A percentile compares a stretch with the other conserved stretches of the same genome.
phyloP scores from a whole-genome alignment of 2,329 filamentous ascomycete species.

The Aspergillus alliaceus region DNA sequence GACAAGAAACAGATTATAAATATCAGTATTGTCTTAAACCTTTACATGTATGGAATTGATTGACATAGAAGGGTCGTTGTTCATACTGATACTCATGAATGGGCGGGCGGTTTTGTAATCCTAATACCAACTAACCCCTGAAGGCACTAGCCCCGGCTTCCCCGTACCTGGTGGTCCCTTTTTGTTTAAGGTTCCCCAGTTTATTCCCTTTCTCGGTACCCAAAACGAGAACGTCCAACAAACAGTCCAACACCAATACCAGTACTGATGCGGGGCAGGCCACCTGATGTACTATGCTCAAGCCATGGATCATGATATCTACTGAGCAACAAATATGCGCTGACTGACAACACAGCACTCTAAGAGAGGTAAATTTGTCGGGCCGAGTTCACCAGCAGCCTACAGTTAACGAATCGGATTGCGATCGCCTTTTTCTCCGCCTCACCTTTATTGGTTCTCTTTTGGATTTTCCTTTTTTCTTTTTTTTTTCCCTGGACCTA shows the following conservation, averaged over 20 bases:
- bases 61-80: too few relatives aligned
- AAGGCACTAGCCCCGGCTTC: background rate
- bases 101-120: background rate
- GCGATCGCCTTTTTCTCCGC: background rate
- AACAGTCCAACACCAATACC: too few relatives aligned
- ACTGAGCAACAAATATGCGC: background rate
- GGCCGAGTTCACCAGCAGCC: background rate
- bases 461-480: too few relatives aligned
- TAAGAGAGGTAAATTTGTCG: background rate
- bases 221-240: too few relatives aligned
- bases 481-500: background rate
- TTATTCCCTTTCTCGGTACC: background rate
- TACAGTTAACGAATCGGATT: background rate
- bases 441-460: background rate
- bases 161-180: background rate
- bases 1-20: too few relatives aligned
- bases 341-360: background rate
- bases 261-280: too few relatives aligned
- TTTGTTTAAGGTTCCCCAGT: background rate
- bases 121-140: background rate
- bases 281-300: background rate
- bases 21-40: too few relatives aligned
- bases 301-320: background rate
- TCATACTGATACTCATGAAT: too few relatives aligned
- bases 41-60: too few relatives aligned